Conservation (phyloP, 2,329 filamentous ascomycete species). For the Fusarium graminum region DNA sequence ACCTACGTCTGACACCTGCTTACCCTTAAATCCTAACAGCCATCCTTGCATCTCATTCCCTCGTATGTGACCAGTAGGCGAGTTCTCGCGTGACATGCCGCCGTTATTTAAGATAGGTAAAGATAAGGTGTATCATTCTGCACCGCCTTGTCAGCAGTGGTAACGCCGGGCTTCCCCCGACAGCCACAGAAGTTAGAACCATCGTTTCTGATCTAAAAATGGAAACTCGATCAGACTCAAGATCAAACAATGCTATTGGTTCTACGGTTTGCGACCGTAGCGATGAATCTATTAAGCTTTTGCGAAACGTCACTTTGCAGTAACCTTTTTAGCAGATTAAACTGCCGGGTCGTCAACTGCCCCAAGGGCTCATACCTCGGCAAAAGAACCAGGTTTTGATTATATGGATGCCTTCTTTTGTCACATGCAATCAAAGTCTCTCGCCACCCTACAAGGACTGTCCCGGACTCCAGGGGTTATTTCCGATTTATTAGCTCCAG, state of each 20-base stretch:
- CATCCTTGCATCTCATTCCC: background rate
- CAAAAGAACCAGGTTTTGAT: conserved; percentile 20
- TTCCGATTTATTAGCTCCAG: conserved; percentile 32
- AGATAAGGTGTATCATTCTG: background rate
- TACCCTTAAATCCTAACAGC: background rate
- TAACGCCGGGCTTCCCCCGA: conserved; percentile 17
- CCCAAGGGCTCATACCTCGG: background rate
- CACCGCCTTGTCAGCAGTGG: background rate
- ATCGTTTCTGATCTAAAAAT: conserved; percentile 5
- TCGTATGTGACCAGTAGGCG: conserved; percentile 2
- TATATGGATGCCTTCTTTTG: conserved; percentile 9
- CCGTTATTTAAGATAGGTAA: background rate
- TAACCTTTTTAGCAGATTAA: conserved; percentile 7
- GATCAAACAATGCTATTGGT: background rate
- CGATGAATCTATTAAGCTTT: background rate
- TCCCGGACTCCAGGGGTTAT: conserved; percentile 16
- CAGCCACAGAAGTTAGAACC: conserved; percentile 7
- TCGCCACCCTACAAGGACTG: conserved; percentile 22
- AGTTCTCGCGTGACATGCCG: background rate
- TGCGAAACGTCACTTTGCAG: background rate
- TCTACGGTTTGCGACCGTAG: background rate
- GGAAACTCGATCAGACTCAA: background rate
- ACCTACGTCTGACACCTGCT: background rate
- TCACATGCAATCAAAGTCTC: conserved; percentile 26
- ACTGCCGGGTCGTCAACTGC: background rate